A percentile compares a stretch with the other conserved stretches of the same genome.
These are phyloP conservation scores for Sphaerulina vaccinii DNA, from an alignment of 2,329 filamentous ascomycete genomes.

Conservation along the genomic window DNA sequence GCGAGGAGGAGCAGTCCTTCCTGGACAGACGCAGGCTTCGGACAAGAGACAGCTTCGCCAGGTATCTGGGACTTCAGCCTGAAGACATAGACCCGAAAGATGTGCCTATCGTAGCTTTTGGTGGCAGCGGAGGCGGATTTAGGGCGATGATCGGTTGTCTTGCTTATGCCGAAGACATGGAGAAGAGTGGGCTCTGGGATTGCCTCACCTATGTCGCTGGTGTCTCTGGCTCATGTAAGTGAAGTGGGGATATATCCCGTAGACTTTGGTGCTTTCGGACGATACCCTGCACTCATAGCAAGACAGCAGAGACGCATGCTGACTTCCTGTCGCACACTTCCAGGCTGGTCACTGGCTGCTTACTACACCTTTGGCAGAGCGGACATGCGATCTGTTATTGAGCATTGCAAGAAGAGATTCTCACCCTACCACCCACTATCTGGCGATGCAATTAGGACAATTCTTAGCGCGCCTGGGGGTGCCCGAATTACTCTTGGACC, in stretches of 20 bases:
- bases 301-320: too few species aligned
- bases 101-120: constrained; percentile 35
- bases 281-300: too few species aligned
- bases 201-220: constrained; percentile 36
- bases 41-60: constrained; percentile 33
- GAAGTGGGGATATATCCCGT: too few species aligned
- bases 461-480: constrained; percentile 31
- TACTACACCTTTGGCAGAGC: constrained; percentile 37
- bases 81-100: constrained; percentile 34
- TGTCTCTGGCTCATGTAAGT: constrained; percentile 37
- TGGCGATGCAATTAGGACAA: constrained; percentile 34
- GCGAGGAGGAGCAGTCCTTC: constrained; percentile 33
- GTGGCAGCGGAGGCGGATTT: constrained; percentile 37
- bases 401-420: constrained; percentile 37
- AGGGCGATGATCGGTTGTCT: constrained; percentile 35
- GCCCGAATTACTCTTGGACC: constrained; percentile 34
- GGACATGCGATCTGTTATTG: constrained; percentile 33
- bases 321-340: too few species aligned
- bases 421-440: constrained; percentile 37
- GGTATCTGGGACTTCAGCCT: constrained; percentile 33
- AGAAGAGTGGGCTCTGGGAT: constrained; percentile 35
- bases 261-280: too few species aligned
- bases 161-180: constrained; percentile 35
- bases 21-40: constrained; percentile 26
- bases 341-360: constrained; percentile 35